Base-by-base conservation (phyloP, 2,329 filamentous ascomycete species). In the Cryphonectria nitschkei region DNA sequence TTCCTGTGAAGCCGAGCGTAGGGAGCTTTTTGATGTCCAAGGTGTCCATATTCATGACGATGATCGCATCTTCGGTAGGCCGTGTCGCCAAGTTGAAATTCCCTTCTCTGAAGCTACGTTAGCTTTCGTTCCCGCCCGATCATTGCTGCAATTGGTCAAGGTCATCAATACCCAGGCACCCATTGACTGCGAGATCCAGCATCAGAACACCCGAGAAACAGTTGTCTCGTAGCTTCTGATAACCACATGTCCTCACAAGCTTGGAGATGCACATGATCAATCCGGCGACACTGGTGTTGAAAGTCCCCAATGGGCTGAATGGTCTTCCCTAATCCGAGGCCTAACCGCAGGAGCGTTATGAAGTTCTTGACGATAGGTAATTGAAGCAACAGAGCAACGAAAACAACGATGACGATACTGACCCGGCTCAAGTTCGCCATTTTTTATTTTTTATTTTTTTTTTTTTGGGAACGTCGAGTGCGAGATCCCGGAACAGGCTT, bases 171-270 rank as follows among this genome's bases (percentile, higher is more conserved):
- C 78, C 74, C 75, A 2, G 78, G 78, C 63, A 75, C 67, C 77
- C 77, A 79, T 22, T 71, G 70, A n/a, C 22, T 41, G 22, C 77
- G 71, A 0, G 65, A 62, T 8, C 70, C 43, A 2, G 74, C 39
- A 11, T 78, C 76, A 0, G 77, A 77, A 71, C 78, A 80, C 11
- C 77, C 77, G 7, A 79, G 75, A 66, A 78, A 80, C 13, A 79
- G 71, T 60, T 76, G 74, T 16, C 78, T 73, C n/a, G 76, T 78
- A 29, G 71, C 41, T 66, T 78, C 76, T 19, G 76, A 78, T 1
- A 79, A 66, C 77, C 76, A 79, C 77, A 79, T 78, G 58, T 80
- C 78, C 73, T 79, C 78, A 73, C 77, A 80, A 3, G 75, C 75
- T 56, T 77, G 74, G 32, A 79, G 70, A 29, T 69, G 70, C n/a